Percentiles rank a stretch among this genome's conserved stretches.
Evolutionary conservation across 495 filamentous ascomycete species (phyloP).

Genomic region (Lepidopterella palustris): DNA sequence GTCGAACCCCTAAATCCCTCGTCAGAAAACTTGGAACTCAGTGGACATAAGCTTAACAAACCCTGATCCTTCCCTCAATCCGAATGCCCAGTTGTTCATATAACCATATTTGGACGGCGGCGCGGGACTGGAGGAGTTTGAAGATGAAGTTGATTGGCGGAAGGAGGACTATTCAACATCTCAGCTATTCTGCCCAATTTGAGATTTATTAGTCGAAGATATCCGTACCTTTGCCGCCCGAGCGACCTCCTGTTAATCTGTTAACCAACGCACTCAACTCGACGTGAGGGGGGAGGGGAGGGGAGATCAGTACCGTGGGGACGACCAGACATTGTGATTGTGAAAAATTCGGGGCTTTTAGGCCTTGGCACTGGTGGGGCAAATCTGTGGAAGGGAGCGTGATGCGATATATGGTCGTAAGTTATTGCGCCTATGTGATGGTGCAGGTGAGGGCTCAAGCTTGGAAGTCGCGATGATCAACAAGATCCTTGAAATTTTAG

Average conservation of each 20-base stretch:
- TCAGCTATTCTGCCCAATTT: neutral
- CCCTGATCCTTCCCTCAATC: conserved; percentile 92
- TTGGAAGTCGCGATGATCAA: no score
- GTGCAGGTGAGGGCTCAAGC: no score
- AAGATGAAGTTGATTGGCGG: conserved; percentile 99
- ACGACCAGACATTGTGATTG: no score
- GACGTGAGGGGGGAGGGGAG: no score
- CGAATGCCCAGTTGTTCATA: conserved; percentile 91
- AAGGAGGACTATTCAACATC: conserved; percentile 74
- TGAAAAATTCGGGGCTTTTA: no score
- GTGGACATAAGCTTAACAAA: conserved; percentile 38
- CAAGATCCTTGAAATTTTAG: neutral
- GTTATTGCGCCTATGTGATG: no score
- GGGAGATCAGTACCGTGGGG: no score
- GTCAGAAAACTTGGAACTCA: no score
- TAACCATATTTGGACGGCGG: conserved; percentile 88
- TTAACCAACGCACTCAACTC: neutral
- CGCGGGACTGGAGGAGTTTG: conserved; percentile 83
- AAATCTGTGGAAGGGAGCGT: no score
- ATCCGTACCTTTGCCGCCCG: conserved; percentile 8
- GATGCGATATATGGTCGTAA: no score
- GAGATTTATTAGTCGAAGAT: neutral
- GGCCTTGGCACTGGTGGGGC: no score
- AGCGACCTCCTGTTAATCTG: conserved; percentile 17
- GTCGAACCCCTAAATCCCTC: conserved; percentile 70